Evolutionary conservation across 2,329 filamentous ascomycete species (phyloP), one percentile per base, ranked within the genome.

Genomic region (Xylariaceae sp.): DNA sequence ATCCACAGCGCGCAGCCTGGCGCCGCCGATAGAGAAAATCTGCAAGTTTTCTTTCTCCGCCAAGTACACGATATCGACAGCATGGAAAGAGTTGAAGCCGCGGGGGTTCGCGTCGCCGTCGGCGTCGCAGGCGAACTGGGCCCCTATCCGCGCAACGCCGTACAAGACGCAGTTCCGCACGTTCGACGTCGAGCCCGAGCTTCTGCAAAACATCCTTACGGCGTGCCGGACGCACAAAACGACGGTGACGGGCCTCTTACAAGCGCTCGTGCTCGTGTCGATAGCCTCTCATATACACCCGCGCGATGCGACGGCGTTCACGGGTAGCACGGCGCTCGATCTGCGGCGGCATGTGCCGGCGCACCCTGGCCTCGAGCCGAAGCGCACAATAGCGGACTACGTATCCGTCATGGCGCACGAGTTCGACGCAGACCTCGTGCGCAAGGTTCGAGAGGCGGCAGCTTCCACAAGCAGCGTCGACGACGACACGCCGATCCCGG

Each of bases 171-270:
- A 51, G 28, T 56, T 63, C 37, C 60, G 61, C 4, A 14, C 43
- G 29, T 68, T 70, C 37, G 34, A 28, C 31, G 17, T 69, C 9
- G 50, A 59, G 16, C 36, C 56, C n/a, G 48, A 11, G 2, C 24
- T 23, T 11, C 34, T 67, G 2, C 0, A 4, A 2, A 34, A 21
- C 1, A 14, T 69, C 16, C 31, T 69, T 3, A 11, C 44, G 4
- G 34, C 40, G 12, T 69, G 65, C 40, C 58, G 64, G 14, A 14
- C 51, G 34, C 48, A 65, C 24, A 12, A 57, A 3, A 66, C 67
- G n/a, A 70, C 68, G 1, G 7, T 67, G 3, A 68, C 68, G 5
- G 65, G 61, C 16, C 62, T 70, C 1, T n/a, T 68, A 2, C 53
- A 70, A n/a, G 66, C 36, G 0, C 39, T 70, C 1, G 21, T 54